These are phyloP conservation scores for Penicillium pulvis DNA, from an alignment of 495 filamentous ascomycete species.

Conservation along the genomic window DNA sequence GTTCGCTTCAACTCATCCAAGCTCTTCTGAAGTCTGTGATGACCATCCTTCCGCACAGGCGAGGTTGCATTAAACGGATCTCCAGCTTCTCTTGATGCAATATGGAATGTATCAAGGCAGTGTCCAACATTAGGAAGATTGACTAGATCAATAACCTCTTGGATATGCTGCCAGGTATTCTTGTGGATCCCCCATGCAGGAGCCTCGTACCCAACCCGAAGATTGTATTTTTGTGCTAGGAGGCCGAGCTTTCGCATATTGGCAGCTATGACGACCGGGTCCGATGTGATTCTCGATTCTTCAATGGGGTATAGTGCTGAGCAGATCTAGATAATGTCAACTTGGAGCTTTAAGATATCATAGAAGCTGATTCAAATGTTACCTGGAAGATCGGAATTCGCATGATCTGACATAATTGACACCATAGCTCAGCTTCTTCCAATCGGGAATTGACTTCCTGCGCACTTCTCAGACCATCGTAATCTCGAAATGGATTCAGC, in stretches of 20 bases:
- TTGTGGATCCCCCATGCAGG: conserved; percentile 70
- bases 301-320: conserved; percentile 18
- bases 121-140: conserved; percentile 70
- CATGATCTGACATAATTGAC: conserved; percentile 19
- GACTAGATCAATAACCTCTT: conserved; percentile 63
- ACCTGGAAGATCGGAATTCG: conserved; percentile 20
- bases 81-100: conserved; percentile 53
- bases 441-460: conserved; percentile 8
- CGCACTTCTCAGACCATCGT: conserved; percentile 13
- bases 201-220: conserved; percentile 68
- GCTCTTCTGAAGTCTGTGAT: conserved; percentile 42
- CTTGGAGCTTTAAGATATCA: background rate
- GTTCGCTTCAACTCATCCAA: conserved; percentile 65
- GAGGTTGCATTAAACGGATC: conserved; percentile 49
- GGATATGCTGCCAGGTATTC: conserved; percentile 69
- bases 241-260: conserved; percentile 18
- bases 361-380: background rate
- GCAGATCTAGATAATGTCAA: conserved; percentile 10
- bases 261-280: conserved; percentile 10
- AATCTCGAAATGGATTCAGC: conserved; percentile 20
- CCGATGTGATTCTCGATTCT: conserved; percentile 9
- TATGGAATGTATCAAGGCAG: conserved; percentile 77
- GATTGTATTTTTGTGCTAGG: conserved; percentile 12
- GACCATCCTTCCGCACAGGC: conserved; percentile 48
- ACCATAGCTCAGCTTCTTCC: conserved; percentile 20